Evolutionary conservation across 352 stramenopile genomes (phyloP).

Genomic region (Globisporangium perplexum): DNA sequence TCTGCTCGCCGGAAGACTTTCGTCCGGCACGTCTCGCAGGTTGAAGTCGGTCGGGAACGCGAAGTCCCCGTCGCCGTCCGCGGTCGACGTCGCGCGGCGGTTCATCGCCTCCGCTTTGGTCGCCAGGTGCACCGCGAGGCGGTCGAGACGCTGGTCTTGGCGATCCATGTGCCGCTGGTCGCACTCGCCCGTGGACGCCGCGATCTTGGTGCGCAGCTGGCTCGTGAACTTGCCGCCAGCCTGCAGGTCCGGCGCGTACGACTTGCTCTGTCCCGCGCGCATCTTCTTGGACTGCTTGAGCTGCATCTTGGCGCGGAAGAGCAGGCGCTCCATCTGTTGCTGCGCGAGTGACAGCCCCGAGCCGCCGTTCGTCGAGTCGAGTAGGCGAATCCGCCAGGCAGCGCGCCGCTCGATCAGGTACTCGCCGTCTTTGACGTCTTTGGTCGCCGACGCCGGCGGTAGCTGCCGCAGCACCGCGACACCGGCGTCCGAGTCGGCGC

Average conservation of each 20-base stretch:
- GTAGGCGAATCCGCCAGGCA: slow-evolving; percentile 56
- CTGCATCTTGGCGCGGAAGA: slow-evolving; percentile 67
- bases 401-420: slow-evolving; percentile 67
- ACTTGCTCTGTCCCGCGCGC: slow-evolving; percentile 43
- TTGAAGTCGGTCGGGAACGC: slow-evolving; percentile 9
- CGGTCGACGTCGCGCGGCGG: slow-evolving; percentile 8
- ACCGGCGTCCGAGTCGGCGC: slow-evolving; percentile 53
- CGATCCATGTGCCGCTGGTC: slow-evolving; percentile 32
- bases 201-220: slow-evolving; percentile 48
- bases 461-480: slow-evolving; percentile 64
- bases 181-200: slow-evolving; percentile 34
- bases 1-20: neutral
- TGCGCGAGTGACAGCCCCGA: slow-evolving; percentile 61
- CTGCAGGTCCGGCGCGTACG: slow-evolving; percentile 35
- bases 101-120: slow-evolving; percentile 41
- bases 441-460: slow-evolving; percentile 21
- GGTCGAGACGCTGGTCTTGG: slow-evolving; percentile 34
- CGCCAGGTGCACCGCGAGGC: slow-evolving; percentile 36
- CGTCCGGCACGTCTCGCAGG: neutral
- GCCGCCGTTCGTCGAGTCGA: slow-evolving; percentile 67
- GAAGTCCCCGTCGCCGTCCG: slow-evolving; percentile 2
- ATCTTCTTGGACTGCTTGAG: slow-evolving; percentile 75
- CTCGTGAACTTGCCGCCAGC: slow-evolving; percentile 44
- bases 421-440: slow-evolving; percentile 42
- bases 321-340: slow-evolving; percentile 74